phyloP scores from a whole-genome alignment of 345 rosid genomes.

The Eucalyptus marginata region DNA sequence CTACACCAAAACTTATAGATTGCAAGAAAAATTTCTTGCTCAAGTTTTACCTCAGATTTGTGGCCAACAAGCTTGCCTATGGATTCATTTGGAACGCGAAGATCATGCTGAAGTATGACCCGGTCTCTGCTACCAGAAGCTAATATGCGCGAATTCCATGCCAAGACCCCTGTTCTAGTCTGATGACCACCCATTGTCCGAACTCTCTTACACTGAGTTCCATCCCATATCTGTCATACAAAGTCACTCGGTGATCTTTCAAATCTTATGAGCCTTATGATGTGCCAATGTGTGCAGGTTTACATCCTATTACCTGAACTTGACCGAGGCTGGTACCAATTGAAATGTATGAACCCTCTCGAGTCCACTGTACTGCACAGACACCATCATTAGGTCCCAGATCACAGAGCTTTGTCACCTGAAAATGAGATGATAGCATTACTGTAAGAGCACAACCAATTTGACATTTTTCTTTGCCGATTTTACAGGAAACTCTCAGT shows the following conservation, averaged over 20 bases:
- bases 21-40: background rate
- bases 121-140: constrained; percentile 96
- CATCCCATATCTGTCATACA: constrained; percentile 76
- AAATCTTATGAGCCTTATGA: background rate
- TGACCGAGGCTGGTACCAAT: constrained; percentile 78
- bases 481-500: background rate
- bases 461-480: background rate
- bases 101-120: constrained; percentile 91
- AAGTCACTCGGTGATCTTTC: background rate
- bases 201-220: constrained; percentile 69
- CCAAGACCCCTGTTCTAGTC: constrained; percentile 89
- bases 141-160: constrained; percentile 85
- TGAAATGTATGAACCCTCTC: constrained; percentile 90
- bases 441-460: background rate
- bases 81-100: constrained; percentile 62
- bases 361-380: constrained; percentile 91
- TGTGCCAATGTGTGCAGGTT: background rate
- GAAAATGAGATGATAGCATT: background rate
- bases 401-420: constrained; percentile 96
- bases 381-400: constrained; percentile 81
- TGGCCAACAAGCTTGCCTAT: constrained; percentile 82
- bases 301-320: constrained; percentile 57
- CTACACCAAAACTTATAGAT: background rate
- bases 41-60: constrained; percentile 65
- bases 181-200: constrained; percentile 93